These are phyloP conservation scores for Yamadazyma ubonensis DNA, from an alignment of 805 yeast genomes.

Conservation along the genomic window DNA sequence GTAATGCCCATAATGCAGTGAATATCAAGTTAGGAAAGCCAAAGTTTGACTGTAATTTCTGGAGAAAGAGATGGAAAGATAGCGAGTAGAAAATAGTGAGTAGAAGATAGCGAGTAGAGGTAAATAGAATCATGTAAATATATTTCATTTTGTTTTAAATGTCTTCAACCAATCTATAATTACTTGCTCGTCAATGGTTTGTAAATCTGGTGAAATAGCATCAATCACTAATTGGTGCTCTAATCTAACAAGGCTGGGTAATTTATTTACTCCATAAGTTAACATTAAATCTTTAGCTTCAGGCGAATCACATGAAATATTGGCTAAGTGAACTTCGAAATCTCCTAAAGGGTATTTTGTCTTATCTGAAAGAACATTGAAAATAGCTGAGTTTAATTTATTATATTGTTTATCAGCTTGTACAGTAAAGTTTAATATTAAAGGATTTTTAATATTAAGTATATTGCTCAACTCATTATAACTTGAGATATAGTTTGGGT, in stretches of 20 bases:
- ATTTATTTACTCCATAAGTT: conserved; percentile 51
- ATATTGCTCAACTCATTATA: conserved; percentile 59
- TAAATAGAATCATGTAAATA: neutral
- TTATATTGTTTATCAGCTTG: conserved; percentile 64
- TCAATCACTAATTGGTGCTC: conserved; percentile 59
- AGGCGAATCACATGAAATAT: conserved; percentile 66
- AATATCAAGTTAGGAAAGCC: conserved; percentile 84
- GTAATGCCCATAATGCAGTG: conserved; percentile 95
- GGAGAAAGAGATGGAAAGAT: conserved; percentile 94
- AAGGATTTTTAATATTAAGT: conserved; percentile 55
- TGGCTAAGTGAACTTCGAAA: conserved; percentile 56
- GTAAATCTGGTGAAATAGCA: conserved; percentile 18
- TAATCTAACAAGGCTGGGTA: conserved; percentile 69
- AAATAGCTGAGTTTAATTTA: conserved; percentile 60
- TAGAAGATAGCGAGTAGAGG: too few relatives aligned
- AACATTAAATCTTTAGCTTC: conserved; percentile 59
- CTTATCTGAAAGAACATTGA: conserved; percentile 24
- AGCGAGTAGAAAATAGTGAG: neutral
- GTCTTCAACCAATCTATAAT: conserved; percentile 26
- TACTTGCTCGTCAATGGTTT: conserved; percentile 26
- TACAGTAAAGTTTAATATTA: conserved; percentile 69
- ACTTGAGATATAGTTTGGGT: conserved; percentile 46
- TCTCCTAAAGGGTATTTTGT: conserved; percentile 41
- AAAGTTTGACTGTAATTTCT: conserved; percentile 77
- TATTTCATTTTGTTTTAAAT: conserved; percentile 1